Evolutionary conservation across 2,329 filamentous ascomycete genomes (phyloP).

Genomic region (Helminthosporium solani): DNA sequence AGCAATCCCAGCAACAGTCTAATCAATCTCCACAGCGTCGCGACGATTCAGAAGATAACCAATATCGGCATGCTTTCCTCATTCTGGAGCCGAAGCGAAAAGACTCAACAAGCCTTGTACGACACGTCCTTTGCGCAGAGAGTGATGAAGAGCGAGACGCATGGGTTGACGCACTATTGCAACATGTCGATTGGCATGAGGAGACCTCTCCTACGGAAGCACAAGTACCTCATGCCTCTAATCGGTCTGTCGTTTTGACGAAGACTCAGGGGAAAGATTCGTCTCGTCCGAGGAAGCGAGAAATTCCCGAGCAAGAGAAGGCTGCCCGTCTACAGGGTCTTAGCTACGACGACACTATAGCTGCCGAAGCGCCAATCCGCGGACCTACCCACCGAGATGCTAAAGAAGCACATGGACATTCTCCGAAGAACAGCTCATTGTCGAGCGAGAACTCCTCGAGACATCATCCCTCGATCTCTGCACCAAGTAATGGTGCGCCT

Average conservation of each 20-base stretch:
- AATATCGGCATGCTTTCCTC: constrained; percentile 94
- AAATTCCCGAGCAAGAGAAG: constrained; percentile 43
- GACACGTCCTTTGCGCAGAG: constrained; percentile 93
- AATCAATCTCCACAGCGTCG: constrained; percentile 62
- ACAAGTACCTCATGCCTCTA: constrained; percentile 9
- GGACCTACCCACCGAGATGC: constrained; percentile 41
- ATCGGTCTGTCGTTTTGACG: constrained; percentile 38
- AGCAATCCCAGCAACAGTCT: constrained; percentile 69
- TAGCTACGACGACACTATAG: constrained; percentile 59
- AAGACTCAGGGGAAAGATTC: constrained; percentile 40
- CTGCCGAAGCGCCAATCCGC: constrained; percentile 58
- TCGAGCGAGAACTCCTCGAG: constrained; percentile 23
- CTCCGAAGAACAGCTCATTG: constrained; percentile 39
- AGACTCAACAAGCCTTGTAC: constrained; percentile 81
- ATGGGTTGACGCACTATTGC: constrained; percentile 88
- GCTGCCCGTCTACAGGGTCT: constrained; percentile 47
- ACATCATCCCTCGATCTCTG: constrained; percentile 65
- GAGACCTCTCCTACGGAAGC: constrained; percentile 49
- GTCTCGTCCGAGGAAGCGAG: constrained; percentile 29
- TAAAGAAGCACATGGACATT: constrained; percentile 24
- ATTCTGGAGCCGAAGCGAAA: constrained; percentile 96
- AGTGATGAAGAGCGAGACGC: constrained; percentile 88
- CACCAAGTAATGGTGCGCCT: constrained; percentile 76
- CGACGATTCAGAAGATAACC: constrained; percentile 80
- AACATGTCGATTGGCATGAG: constrained; percentile 78